Evolutionary conservation across 108 stramenopile genomes (phyloP), one percentile per base, ranked within the genome.

Genomic region (Schizochytrium sp.): DNA sequence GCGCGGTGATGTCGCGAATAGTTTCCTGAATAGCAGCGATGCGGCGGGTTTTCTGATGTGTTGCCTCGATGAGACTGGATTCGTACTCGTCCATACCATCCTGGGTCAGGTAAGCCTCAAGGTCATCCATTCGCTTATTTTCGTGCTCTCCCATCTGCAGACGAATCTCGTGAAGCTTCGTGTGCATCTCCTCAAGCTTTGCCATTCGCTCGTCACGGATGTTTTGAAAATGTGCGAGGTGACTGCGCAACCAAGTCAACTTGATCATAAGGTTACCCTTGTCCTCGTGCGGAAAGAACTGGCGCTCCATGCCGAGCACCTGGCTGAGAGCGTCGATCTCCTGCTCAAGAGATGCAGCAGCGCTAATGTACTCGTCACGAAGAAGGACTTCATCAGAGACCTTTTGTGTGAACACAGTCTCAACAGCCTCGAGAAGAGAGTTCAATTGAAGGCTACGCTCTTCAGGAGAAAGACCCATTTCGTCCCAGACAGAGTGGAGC

Each of bases 401-500:
- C 76, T 83, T 83, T 55, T 83, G 47, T 1, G 53, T 55, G 55
- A 83, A 83, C 4, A 83, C 76, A 47, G 47, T 49, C 76, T 83
- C 76, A 38, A 83, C 76, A 38, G 47, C 53, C 76, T 83, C 76
- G 50, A 83, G 50, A 8, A 83, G 76, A 10, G 76, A 83, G 50
- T 49, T 55, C 28, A 83, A 53, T 53, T 83, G 76, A 10, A 49
- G 47, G 47, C 76, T 55, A 5, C 76, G 47, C 53, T 83, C 76
- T 55, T 83, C 76, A 38, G 28, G 10, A 8, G 76, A 83, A 38
- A 83, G 53, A 40, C 76, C 76, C 76, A 83, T 83, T 42, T 83
- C 76, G 76, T 83, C 76, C 76, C 76, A 83, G 50, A 83, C 76
- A 38, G n/a, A 38, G 53, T 83, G 76, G 50, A 83, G 76, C 76